A percentile compares a stretch with the other conserved stretches of the same genome.
Evolutionary conservation across 129 eudicot species (phyloP).

Genomic region (Lactuca saligna): DNA sequence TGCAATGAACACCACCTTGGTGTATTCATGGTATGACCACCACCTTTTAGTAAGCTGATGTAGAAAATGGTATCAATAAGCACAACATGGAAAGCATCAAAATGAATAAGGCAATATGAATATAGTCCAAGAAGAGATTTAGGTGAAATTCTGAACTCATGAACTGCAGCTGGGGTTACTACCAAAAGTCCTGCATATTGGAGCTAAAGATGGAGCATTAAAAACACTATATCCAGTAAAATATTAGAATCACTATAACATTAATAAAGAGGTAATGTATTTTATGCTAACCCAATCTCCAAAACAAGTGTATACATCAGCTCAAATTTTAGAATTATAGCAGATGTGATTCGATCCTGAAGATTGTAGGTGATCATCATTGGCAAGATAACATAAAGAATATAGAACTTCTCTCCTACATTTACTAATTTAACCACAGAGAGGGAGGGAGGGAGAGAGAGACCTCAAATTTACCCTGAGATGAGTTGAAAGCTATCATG

Average conservation of each 20-base stretch:
- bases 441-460: constrained; percentile 5
- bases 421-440: constrained; percentile 1
- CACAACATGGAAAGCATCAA: too few relatives aligned
- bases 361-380: constrained; percentile 21
- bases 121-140: constrained; percentile 72
- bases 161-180: constrained; percentile 80
- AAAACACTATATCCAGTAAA: constrained; percentile 35
- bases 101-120: too few relatives aligned
- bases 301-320: constrained; percentile 76
- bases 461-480: constrained; percentile 77
- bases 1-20: constrained; percentile 58
- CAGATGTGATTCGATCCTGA: constrained; percentile 80
- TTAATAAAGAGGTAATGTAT: too few relatives aligned
- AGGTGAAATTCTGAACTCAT: constrained; percentile 91
- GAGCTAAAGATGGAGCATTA: constrained; percentile 62
- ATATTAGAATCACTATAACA: too few relatives aligned
- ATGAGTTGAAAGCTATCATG: constrained; percentile 89
- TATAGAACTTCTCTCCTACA: constrained; percentile 3
- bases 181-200: constrained; percentile 65
- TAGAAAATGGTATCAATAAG: too few relatives aligned
- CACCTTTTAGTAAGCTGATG: constrained; percentile 30
- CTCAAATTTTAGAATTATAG: constrained; percentile 89
- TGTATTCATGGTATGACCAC: constrained; percentile 53
- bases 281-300: constrained; percentile 66
- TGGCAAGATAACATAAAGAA: constrained; percentile 5